Evolutionary conservation across 2,329 filamentous ascomycete genomes (phyloP).

Genomic region (Didymella keratinophila): DNA sequence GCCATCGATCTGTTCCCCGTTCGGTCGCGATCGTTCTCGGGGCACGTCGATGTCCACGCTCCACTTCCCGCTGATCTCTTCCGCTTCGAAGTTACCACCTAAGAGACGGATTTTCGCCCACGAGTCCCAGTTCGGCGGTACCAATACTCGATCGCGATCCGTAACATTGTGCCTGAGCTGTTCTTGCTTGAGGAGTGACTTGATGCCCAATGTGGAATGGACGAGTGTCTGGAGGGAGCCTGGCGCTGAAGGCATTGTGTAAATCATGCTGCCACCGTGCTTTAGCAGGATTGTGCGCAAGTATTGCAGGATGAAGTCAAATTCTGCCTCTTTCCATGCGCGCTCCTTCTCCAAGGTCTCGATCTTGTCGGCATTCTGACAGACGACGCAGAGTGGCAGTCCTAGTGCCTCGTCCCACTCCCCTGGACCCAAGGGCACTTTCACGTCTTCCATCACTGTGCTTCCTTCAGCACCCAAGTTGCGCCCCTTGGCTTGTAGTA

Average conservation of each 20-base stretch:
- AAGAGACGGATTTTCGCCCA: conserved; percentile 97
- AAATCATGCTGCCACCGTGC: conserved; percentile 66
- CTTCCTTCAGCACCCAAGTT: conserved; percentile 37
- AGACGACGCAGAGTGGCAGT: conserved; percentile 90
- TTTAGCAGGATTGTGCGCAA: conserved; percentile 88
- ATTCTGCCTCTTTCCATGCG: conserved; percentile 94
- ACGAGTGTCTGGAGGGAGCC: conserved; percentile 81
- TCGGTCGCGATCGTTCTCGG: conserved; percentile 33
- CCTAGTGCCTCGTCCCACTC: conserved; percentile 94
- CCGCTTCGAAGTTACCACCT: conserved; percentile 89
- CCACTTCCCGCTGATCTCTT: conserved; percentile 85
- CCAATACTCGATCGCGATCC: conserved; percentile 90
- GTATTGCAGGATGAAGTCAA: conserved; percentile 94
- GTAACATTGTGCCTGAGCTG: conserved; percentile 75
- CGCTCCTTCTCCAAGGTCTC: conserved; percentile 88
- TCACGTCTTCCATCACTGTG: conserved; percentile 48
- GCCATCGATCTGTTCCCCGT: conserved; percentile 28
- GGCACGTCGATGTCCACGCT: conserved; percentile 75
- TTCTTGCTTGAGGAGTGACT: conserved; percentile 70
- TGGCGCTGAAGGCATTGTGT: conserved; percentile 60
- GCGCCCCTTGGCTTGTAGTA: conserved; percentile 70
- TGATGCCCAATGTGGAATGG: conserved; percentile 86
- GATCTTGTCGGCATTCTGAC: conserved; percentile 93
- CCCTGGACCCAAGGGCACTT: conserved; percentile 81
- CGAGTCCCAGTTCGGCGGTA: conserved; percentile 97